Evolutionary conservation across 352 stramenopile genomes (phyloP), one percentile per base, ranked within the genome.

Genomic region (Pythium oligandrum): DNA sequence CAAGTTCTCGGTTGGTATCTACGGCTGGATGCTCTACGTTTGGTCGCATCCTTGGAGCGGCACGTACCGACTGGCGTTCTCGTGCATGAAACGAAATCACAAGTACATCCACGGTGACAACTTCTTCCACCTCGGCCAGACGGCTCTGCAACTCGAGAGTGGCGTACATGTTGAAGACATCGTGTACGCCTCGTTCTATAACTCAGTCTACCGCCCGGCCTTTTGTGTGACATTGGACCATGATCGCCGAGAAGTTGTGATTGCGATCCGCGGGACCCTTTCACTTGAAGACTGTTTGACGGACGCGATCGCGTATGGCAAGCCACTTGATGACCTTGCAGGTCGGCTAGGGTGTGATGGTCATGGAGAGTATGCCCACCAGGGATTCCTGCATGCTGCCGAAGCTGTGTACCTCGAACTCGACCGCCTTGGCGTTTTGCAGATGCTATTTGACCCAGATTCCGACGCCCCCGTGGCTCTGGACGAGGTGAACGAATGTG

Each of bases 11-110:
- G 68, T 93, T 33, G 82, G 85, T 8, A 95, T 95, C 50, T 95
- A 93, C 61, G 85, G 85, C 7, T 95, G 85, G 85, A 95, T 95
- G 83, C 65, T 95, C 42, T 95, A 88, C 58, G 78, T 95, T 32
- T 95, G 85, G 85, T 92, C 82, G n/a, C 81, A 92, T 45, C 85
- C 85, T 6, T 95, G 85, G 83, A 90, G 55, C n/a, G 79, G 78
- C 34, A 88, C 78, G 2, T 82, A 89, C 37, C 63, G 77, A 9
- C 60, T 95, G 3, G 78, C 83, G 4, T 87, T 95, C 40, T 80
- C 79, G 46, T 93, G 82, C 55, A 57, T 88, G 44, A 89, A 86
- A 55, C 78, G 76, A 26, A 64, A 66, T 6, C 49, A 68, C 26
- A 40, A 33, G 17, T 90, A 87, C 59, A 88, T 95, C 31, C 85